Conservation (phyloP, 78 protist genomes). For the Guillardia theta region DNA sequence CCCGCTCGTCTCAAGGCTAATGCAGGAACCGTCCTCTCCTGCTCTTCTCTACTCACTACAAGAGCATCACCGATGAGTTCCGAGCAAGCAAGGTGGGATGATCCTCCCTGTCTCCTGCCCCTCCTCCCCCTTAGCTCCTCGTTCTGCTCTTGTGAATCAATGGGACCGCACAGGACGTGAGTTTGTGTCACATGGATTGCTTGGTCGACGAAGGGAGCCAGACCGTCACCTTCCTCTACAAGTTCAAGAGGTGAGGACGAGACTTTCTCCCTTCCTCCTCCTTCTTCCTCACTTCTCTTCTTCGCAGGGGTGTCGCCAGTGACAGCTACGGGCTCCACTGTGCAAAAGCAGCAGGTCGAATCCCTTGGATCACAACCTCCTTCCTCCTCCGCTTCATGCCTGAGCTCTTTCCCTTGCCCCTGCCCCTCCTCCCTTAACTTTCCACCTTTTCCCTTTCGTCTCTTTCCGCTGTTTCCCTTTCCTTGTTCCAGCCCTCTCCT, state of each 20-base stretch:
- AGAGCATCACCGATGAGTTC: slow-evolving; percentile 78
- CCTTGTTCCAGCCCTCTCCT: background rate
- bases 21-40: slow-evolving; percentile 62
- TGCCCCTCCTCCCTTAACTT: no score
- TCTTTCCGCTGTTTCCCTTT: no score
- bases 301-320: slow-evolving; percentile 86
- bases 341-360: slow-evolving; percentile 87
- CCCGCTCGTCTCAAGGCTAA: background rate
- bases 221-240: slow-evolving; percentile 87
- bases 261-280: no score
- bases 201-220: slow-evolving; percentile 63
- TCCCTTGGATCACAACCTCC: background rate
- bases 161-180: background rate
- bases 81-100: background rate
- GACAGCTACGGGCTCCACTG: slow-evolving; percentile 90
- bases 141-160: background rate
- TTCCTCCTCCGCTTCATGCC: background rate
- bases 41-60: slow-evolving; percentile 97
- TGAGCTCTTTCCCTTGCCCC: no score
- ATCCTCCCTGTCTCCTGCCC: background rate
- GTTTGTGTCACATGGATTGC: slow-evolving; percentile 76
- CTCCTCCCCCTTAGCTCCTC: background rate
- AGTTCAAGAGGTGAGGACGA: slow-evolving; percentile 48
- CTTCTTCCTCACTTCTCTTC: no score
- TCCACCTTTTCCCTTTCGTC: no score